Evolutionary conservation across 75 land plant species (phyloP), one percentile per base, ranked within the genome.

Genomic region (Adiantum capillusveneris): DNA sequence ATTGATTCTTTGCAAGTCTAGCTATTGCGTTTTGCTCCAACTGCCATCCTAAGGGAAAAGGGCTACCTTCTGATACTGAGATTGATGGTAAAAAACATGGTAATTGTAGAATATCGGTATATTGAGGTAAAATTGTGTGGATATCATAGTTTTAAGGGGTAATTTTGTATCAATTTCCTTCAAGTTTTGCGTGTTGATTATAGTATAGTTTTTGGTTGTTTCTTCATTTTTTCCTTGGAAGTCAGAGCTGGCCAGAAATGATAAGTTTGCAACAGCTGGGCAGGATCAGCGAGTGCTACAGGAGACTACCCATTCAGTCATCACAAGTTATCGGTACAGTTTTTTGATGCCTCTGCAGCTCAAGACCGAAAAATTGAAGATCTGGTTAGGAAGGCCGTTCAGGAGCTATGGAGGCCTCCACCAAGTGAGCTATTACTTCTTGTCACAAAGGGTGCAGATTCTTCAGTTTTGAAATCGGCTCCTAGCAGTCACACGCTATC

Each of bases 301-400:
- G 98, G 98, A 52, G 96, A 94, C 63, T 94, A 94, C 62, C 98
- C 98, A 39, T 94, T 94, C 64, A 94, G 91, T 65, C 98, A 94
- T 53, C 98, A 94, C 71, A 89, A 89, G 70, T 81, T 94, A 45
- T 90, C 98, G 58, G 96, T 90, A 48, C 96, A 89, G 68, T 94
- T 84, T 71, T 89, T 71, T 63, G 98, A 94, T 42, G 75, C 82
- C 65, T 81, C 98, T 58, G 85, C 90, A 25, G 98, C 98, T 54
- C 98, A 94, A 62, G 98, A 94, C 63, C 71, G 98, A 64, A 94
- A 94, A 57, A 53, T 94, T 57, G 98, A 94, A 70, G 85, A 86
- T 0, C 72, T 94, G 60, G 96, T 94, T 25, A 96, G 83, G 51
- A 94, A 77, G 62, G 98, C 98, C 2, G 82, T 89, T 65, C 86